Conservation (phyloP, 2,329 filamentous ascomycete genomes). For the Aspergillus uvarum region DNA sequence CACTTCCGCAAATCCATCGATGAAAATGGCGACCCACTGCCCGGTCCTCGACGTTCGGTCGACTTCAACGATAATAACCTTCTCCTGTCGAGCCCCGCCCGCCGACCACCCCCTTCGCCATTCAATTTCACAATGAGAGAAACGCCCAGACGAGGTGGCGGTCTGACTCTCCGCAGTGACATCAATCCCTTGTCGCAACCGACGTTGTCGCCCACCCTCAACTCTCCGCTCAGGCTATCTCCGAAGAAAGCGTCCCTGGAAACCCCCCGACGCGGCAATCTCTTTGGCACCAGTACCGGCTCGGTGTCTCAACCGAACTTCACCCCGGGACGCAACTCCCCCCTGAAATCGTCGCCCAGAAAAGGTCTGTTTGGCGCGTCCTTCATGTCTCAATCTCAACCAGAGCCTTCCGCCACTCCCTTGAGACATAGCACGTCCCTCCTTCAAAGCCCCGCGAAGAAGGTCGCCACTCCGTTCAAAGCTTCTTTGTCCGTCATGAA, state of each 20-base stretch:
- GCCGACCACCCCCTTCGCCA: conserved; percentile 46
- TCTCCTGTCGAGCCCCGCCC: conserved; percentile 47
- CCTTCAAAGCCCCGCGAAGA: conserved; percentile 2
- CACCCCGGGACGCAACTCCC: conserved; percentile 19
- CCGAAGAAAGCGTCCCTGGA: conserved; percentile 39
- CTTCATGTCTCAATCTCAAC: conserved; percentile 33
- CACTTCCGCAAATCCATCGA: conserved; percentile 28
- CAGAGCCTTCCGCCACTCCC: conserved; percentile 35
- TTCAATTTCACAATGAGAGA: conserved; percentile 44
- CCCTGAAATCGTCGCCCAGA: conserved; percentile 24
- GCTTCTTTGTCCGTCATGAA: conserved; percentile 23
- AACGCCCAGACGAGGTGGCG: conserved; percentile 39
- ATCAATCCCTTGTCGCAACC: conserved; percentile 22
- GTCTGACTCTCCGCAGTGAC: conserved; percentile 26
- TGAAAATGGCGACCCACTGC: conserved; percentile 35
- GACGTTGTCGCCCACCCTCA: conserved; percentile 30
- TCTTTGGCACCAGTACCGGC: conserved; percentile 11
- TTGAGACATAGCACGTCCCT: conserved; percentile 28
- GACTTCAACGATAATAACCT: conserved; percentile 34
- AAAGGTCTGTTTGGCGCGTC: conserved; percentile 35
- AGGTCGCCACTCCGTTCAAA: conserved; percentile 37
- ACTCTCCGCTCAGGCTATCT: conserved; percentile 45
- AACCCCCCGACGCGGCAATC: conserved; percentile 17
- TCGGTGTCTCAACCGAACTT: conserved; percentile 20
- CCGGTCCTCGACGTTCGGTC: conserved; percentile 29